A percentile compares a stretch with the other conserved stretches of the same genome.
These are phyloP conservation scores for Candida boidinii DNA, from an alignment of 805 yeast genomes.

Conservation along the genomic window DNA sequence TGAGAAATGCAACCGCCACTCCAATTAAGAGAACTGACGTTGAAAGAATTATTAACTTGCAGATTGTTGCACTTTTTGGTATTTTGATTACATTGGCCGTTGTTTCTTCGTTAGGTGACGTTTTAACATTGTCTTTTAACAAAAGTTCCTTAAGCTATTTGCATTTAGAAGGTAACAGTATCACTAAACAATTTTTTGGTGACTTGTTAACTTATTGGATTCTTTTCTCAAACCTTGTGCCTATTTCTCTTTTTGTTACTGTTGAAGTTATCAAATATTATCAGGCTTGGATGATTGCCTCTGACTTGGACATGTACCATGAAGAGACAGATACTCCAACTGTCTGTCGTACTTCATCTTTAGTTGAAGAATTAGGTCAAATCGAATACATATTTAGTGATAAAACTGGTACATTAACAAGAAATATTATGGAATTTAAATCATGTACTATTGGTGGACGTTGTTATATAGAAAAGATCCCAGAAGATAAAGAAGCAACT, in stretches of 20 bases:
- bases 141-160: slow-evolving; percentile 52
- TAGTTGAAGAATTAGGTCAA: slow-evolving; percentile 96
- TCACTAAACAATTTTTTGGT: slow-evolving; percentile 65
- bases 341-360: slow-evolving; percentile 87
- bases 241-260: slow-evolving; percentile 92
- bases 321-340: slow-evolving; percentile 88
- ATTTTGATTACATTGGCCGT: slow-evolving; percentile 68
- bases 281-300: slow-evolving; percentile 88
- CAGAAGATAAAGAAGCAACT: slow-evolving; percentile 78
- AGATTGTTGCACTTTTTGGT: slow-evolving; percentile 80
- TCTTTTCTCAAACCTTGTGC: slow-evolving; percentile 92
- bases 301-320: slow-evolving; percentile 90
- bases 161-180: slow-evolving; percentile 57
- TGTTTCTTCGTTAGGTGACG: slow-evolving; percentile 84
- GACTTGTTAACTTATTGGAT: slow-evolving; percentile 95
- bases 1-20: slow-evolving; percentile 98
- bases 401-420: slow-evolving; percentile 92
- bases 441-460: slow-evolving; percentile 89
- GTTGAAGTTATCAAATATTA: slow-evolving; percentile 93
- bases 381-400: slow-evolving; percentile 94
- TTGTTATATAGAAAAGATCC: slow-evolving; percentile 80
- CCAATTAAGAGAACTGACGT: slow-evolving; percentile 97
- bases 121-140: slow-evolving; percentile 55
- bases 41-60: slow-evolving; percentile 88
- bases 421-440: slow-evolving; percentile 95